Conservation (phyloP, 176 grass and related monocot species). For the Phoenix roebelenii region DNA sequence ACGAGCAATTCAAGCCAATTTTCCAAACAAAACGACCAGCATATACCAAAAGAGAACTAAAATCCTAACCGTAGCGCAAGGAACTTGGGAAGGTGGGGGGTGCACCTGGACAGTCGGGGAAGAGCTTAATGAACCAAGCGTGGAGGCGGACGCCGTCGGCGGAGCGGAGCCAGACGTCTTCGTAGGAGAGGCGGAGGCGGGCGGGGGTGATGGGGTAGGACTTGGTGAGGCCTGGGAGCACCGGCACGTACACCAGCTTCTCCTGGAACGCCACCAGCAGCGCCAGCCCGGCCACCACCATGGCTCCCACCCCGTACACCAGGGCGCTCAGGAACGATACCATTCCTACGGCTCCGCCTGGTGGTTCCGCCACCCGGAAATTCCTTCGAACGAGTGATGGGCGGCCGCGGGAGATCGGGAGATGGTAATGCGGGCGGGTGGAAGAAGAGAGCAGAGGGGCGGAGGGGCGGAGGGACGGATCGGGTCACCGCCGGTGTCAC, state of each 20-base stretch:
- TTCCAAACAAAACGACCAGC: too few relatives aligned
- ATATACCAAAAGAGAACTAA: too few relatives aligned
- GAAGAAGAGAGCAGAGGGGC: too few relatives aligned
- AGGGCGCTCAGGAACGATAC: slow-evolving; percentile 55
- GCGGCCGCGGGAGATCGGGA: background rate
- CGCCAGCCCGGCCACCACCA: slow-evolving; percentile 58
- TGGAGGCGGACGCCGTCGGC: slow-evolving; percentile 84
- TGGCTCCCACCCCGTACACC: slow-evolving; percentile 61
- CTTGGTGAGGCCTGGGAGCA: slow-evolving; percentile 74
- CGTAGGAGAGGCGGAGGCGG: slow-evolving; percentile 58
- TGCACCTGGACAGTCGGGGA: slow-evolving; percentile 49
- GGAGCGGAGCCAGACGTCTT: slow-evolving; percentile 78
- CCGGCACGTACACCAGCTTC: slow-evolving; percentile 91
- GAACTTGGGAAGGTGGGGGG: too few relatives aligned
- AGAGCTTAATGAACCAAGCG: slow-evolving; percentile 91
- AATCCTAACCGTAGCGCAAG: too few relatives aligned
- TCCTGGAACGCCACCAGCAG: slow-evolving; percentile 94
- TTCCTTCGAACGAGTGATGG: slow-evolving; percentile 23
- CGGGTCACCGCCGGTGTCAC: too few relatives aligned
- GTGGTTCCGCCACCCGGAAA: slow-evolving; percentile 18
- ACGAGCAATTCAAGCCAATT: too few relatives aligned
- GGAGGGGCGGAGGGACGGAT: too few relatives aligned
- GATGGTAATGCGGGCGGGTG: too few relatives aligned
- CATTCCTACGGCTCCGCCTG: slow-evolving; percentile 22
- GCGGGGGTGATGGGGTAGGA: slow-evolving; percentile 64